A percentile compares a stretch with the other conserved stretches of the same genome.
These are phyloP conservation scores for Triticum urartu DNA, from an alignment of 176 grass and related monocot genomes.

Conservation along the genomic window DNA sequence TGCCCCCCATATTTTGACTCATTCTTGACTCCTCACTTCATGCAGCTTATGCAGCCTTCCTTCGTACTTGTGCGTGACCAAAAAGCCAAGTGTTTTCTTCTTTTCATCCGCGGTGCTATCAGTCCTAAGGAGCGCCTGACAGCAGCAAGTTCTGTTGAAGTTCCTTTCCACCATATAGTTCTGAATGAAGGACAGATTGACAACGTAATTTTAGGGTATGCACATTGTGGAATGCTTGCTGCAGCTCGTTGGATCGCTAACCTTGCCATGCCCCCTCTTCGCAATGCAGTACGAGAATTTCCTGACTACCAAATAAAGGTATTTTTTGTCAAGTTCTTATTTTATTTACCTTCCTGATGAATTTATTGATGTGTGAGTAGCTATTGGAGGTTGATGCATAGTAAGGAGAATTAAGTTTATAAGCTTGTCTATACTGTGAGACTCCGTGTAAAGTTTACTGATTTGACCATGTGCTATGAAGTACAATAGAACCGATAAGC, in stretches of 20 bases:
- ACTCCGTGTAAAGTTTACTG: neutral
- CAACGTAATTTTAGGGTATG: constrained; percentile 74
- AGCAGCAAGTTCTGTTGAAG: constrained; percentile 68
- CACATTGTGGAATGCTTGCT: constrained; percentile 75
- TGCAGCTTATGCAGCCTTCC: constrained; percentile 84
- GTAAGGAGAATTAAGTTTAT: neutral
- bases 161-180: constrained; percentile 82
- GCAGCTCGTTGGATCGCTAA: constrained; percentile 71
- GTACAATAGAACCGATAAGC: neutral
- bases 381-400: neutral
- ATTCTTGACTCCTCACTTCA: constrained; percentile 18
- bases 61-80: constrained; percentile 67
- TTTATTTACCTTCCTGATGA: neutral
- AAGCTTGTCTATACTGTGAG: neutral
- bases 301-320: constrained; percentile 83
- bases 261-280: constrained; percentile 49
- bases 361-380: neutral
- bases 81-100: constrained; percentile 70
- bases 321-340: neutral
- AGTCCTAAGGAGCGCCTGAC: constrained; percentile 81
- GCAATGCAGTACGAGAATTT: constrained; percentile 48
- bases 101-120: constrained; percentile 82
- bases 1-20: neutral
- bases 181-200: constrained; percentile 60
- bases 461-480: neutral